Evolutionary conservation across 1,139 yeast species (phyloP).

Genomic region (Hansenula sp.): DNA sequence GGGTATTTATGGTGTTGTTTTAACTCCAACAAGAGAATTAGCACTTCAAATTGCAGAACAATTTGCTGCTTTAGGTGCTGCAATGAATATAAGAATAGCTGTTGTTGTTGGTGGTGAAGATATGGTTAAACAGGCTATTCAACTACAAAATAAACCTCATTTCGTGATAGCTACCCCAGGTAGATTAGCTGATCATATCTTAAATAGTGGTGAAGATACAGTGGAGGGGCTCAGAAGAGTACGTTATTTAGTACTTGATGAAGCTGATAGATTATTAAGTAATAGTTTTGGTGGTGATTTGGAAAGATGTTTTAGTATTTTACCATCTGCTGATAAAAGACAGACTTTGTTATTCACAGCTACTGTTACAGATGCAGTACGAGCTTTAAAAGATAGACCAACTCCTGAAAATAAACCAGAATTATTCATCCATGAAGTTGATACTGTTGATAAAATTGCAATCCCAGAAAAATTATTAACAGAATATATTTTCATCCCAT

Average conservation of each 20-base stretch:
- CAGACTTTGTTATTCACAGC: conserved; percentile 94
- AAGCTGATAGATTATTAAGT: conserved; percentile 88
- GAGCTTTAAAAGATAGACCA: conserved; percentile 71
- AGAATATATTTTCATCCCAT: conserved; percentile 57
- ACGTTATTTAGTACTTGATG: conserved; percentile 84
- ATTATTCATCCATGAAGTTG: conserved; percentile 80
- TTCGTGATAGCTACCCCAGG: conserved; percentile 98
- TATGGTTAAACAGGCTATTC: conserved; percentile 79
- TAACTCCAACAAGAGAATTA: conserved; percentile 94
- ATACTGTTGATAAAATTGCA: conserved; percentile 61
- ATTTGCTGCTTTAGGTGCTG: conserved; percentile 86
- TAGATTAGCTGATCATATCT: conserved; percentile 86
- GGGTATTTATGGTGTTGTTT: conserved; percentile 83
- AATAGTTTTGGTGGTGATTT: conserved; percentile 81
- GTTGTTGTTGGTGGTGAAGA: conserved; percentile 95
- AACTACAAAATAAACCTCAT: conserved; percentile 81
- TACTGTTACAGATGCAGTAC: conserved; percentile 89
- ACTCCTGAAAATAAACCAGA: conserved; percentile 56
- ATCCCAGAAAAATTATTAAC: conserved; percentile 71
- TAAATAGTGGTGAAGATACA: conserved; percentile 87
- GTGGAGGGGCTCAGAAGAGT: conserved; percentile 72
- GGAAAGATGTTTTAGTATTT: conserved; percentile 59
- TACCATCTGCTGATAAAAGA: conserved; percentile 69
- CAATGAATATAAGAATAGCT: conserved; percentile 74
- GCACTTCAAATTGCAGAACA: conserved; percentile 98